A percentile compares a stretch with the other conserved stretches of the same genome.
Evolutionary conservation across 2,329 filamentous ascomycete genomes (phyloP).

Genomic region (Ascochyta lentis): DNA sequence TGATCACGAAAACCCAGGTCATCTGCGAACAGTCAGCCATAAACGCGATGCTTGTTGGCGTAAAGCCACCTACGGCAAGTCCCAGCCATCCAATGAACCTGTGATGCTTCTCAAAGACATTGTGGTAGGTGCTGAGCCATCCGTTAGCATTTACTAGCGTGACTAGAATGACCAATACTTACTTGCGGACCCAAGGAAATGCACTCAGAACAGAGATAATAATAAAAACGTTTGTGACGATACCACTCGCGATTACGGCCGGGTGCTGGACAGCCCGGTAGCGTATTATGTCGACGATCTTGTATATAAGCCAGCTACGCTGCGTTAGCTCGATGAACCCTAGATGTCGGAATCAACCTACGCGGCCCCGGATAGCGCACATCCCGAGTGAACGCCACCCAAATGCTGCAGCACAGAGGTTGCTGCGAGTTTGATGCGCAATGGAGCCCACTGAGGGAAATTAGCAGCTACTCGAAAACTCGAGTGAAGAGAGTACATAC

Average conservation of each 20-base stretch:
- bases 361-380: conserved; percentile 44
- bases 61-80: conserved; percentile 35
- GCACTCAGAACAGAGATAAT: conserved; percentile 46
- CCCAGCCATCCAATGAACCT: conserved; percentile 47
- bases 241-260: conserved; percentile 41
- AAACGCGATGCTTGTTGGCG: not conserved
- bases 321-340: conserved; percentile 14
- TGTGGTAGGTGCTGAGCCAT: conserved; percentile 40
- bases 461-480: conserved; percentile 5
- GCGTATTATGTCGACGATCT: conserved; percentile 44
- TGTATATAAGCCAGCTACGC: conserved; percentile 43
- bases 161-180: not conserved
- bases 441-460: conserved; percentile 38
- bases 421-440: conserved; percentile 38
- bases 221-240: conserved; percentile 45
- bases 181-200: conserved; percentile 48
- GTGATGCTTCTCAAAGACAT: conserved; percentile 46
- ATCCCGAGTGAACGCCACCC: conserved; percentile 46
- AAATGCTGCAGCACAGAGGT: conserved; percentile 44
- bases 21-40: conserved; percentile 29
- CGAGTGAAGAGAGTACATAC: not conserved
- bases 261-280: conserved; percentile 42
- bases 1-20: conserved; percentile 46
- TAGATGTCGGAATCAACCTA: conserved; percentile 18
- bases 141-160: conserved; percentile 21